Percentiles rank a stretch among this genome's conserved stretches.
phyloP scores from a whole-genome alignment of 2,329 filamentous ascomycete genomes.

The Catunica adiposa region DNA sequence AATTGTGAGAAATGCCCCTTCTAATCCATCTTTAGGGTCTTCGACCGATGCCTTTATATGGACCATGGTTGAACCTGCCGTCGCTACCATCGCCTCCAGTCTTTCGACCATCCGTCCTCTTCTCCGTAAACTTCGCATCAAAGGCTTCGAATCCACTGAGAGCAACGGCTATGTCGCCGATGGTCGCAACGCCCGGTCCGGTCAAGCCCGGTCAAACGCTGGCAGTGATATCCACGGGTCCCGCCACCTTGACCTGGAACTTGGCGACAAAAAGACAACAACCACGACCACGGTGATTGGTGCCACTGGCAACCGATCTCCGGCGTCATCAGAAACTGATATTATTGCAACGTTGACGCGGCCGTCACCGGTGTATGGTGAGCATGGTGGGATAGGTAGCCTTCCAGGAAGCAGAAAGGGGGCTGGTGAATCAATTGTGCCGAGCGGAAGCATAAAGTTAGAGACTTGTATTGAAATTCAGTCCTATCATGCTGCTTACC shows the following conservation, averaged over 20 bases:
- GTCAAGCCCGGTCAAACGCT: conserved; percentile 18
- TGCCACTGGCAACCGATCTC: conserved; percentile 9
- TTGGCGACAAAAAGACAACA: conserved; percentile 9
- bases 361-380: not conserved
- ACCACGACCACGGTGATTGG: conserved; percentile 9
- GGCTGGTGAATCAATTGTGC: not conserved
- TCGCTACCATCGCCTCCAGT: conserved; percentile 37
- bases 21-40: conserved; percentile 19
- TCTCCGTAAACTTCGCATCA: conserved; percentile 30
- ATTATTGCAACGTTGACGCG: not conserved
- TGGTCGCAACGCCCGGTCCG: conserved; percentile 18
- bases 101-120: conserved; percentile 38
- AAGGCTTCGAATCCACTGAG: conserved; percentile 26
- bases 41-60: conserved; percentile 38
- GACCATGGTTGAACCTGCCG: conserved; percentile 39
- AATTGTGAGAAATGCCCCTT: not conserved
- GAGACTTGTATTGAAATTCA: conserved; percentile 10
- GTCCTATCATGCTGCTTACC: not conserved
- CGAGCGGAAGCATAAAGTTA: not conserved
- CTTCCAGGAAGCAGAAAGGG: not conserved
- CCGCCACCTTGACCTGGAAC: conserved; percentile 7
- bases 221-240: conserved; percentile 6
- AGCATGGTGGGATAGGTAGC: not conserved
- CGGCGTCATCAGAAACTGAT: conserved; percentile 9
- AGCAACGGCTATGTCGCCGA: conserved; percentile 3